These are phyloP conservation scores for Capronia americana DNA, from an alignment of 2,329 filamentous ascomycete species.

Conservation along the genomic window DNA sequence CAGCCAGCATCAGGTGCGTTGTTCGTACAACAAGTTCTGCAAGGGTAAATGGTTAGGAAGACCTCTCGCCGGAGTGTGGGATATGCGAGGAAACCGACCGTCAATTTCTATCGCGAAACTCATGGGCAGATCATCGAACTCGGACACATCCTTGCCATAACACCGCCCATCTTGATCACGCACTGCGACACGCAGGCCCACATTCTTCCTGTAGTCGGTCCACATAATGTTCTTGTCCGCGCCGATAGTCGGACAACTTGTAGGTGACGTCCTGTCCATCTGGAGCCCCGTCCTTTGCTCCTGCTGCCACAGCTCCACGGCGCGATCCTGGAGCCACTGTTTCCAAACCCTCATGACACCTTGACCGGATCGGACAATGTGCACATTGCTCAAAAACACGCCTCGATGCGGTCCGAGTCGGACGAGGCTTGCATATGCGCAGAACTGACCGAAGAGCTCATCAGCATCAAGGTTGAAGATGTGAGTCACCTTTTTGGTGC, in stretches of 20 bases:
- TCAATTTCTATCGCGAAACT: constrained; percentile 74
- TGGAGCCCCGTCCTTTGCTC: constrained; percentile 37
- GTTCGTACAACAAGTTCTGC: constrained; percentile 73
- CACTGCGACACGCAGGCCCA: constrained; percentile 73
- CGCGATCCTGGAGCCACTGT: constrained; percentile 67
- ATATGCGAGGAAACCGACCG: constrained; percentile 59
- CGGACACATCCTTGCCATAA: constrained; percentile 21
- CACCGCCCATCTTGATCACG: constrained; percentile 54
- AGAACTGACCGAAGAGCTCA: constrained; percentile 77
- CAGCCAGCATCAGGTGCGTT: constrained; percentile 66
- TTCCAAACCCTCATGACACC: constrained; percentile 74
- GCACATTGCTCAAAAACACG: constrained; percentile 68
- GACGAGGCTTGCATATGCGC: constrained; percentile 71
- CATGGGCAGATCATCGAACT: constrained; percentile 67
- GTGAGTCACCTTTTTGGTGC: constrained; percentile 58
- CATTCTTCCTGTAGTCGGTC: constrained; percentile 67
- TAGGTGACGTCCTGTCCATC: constrained; percentile 35
- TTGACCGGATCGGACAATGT: constrained; percentile 63
- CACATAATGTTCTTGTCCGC: constrained; percentile 64
- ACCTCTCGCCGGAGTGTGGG: neutral
- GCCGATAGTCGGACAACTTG: constrained; percentile 32
- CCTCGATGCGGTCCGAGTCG: constrained; percentile 67
- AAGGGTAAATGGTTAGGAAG: neutral
- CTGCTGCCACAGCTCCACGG: constrained; percentile 38
- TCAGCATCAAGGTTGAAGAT: constrained; percentile 70